Conservation (phyloP, 768 basidiomycete genomes). For the Filobasidium wieringae region DNA sequence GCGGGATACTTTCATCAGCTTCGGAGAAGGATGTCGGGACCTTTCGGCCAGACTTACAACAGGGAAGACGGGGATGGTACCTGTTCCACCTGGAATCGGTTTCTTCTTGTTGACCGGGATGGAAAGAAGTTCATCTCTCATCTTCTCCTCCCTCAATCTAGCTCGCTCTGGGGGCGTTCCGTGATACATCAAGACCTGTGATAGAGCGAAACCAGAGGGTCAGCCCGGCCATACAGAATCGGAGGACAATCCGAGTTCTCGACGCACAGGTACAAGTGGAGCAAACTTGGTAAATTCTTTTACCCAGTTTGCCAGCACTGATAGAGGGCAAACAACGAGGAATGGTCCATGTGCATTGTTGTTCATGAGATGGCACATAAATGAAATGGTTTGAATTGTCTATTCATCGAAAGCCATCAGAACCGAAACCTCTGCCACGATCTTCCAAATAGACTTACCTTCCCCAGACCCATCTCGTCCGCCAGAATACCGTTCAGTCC, state of each 20-base stretch:
- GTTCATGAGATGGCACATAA: conserved; percentile 77
- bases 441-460: conserved; percentile 36
- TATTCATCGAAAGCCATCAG: too few species aligned
- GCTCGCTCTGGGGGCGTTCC: conserved; percentile 71
- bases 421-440: too few species aligned
- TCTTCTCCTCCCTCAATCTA: conserved; percentile 47
- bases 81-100: background rate
- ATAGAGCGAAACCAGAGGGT: conserved; percentile 29
- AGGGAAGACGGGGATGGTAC: conserved; percentile 49
- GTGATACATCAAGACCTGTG: conserved; percentile 82
- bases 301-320: conserved; percentile 83
- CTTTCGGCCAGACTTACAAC: conserved; percentile 43
- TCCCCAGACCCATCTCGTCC: conserved; percentile 87
- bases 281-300: conserved; percentile 76
- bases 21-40: background rate
- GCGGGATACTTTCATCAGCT: background rate
- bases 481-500: conserved; percentile 45
- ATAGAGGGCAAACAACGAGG: conserved; percentile 82
- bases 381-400: conserved; percentile 92
- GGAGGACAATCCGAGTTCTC: conserved; percentile 3
- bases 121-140: background rate
- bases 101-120: background rate
- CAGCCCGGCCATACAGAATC: conserved; percentile 1
- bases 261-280: conserved; percentile 50
- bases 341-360: conserved; percentile 61